phyloP scores from a whole-genome alignment of 2,329 filamentous ascomycete species.

The Phyllosticta citriasiana region DNA sequence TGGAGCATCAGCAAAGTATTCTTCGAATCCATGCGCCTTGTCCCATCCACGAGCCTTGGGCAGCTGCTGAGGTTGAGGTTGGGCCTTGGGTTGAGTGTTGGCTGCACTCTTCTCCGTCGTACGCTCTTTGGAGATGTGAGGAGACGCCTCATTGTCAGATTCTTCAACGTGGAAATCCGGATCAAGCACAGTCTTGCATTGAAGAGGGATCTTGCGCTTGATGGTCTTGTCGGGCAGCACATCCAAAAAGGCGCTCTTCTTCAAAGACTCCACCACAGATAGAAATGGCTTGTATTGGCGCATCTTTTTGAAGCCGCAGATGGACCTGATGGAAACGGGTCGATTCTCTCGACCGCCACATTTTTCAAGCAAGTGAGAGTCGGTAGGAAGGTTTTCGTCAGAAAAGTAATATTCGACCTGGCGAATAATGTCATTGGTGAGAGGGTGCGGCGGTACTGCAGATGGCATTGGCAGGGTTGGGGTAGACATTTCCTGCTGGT shows the following conservation, averaged over 20 bases:
- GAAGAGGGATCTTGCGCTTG: slow-evolving; percentile 32
- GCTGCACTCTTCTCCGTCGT: background rate
- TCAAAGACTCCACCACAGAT: slow-evolving; percentile 32
- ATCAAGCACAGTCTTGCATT: slow-evolving; percentile 22
- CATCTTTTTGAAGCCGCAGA: slow-evolving; percentile 38
- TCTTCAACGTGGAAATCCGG: background rate
- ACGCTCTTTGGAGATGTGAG: slow-evolving; percentile 1
- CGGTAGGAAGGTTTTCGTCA: slow-evolving; percentile 36
- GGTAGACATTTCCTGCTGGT: background rate
- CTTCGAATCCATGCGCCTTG: slow-evolving; percentile 43
- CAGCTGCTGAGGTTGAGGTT: slow-evolving; percentile 11
- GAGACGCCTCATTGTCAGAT: slow-evolving; percentile 12
- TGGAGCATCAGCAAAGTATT: slow-evolving; percentile 71
- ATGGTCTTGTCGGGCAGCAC: slow-evolving; percentile 34
- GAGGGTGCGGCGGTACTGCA: slow-evolving; percentile 11
- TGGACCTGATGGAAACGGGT: slow-evolving; percentile 33
- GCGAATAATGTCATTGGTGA: slow-evolving; percentile 13
- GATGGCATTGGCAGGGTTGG: background rate
- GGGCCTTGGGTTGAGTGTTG: slow-evolving; percentile 7
- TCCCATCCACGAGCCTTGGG: slow-evolving; percentile 3
- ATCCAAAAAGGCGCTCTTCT: slow-evolving; percentile 32
- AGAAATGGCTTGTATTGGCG: slow-evolving; percentile 31
- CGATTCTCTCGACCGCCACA: slow-evolving; percentile 32
- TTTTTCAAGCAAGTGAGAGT: slow-evolving; percentile 33
- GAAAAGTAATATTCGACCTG: slow-evolving; percentile 43